Base-by-base conservation (phyloP, 2,329 filamentous ascomycete species). In the Fusarium sp. region DNA sequence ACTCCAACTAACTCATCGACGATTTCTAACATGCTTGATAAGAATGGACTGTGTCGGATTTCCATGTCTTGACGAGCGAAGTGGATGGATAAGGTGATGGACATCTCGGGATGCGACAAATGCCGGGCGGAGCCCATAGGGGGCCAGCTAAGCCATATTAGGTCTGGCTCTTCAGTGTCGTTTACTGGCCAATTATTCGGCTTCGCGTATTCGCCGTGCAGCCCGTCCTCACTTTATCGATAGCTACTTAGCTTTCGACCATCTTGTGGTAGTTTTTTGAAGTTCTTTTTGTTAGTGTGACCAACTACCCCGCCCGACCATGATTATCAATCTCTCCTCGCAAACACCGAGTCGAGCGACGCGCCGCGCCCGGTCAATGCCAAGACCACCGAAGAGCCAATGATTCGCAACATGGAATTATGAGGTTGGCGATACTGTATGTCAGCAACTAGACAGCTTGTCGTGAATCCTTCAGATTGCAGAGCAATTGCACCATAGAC, bases 331-430 rank as follows among this genome's bases (percentile, higher is more conserved):
- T 7, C 4, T 20, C 33, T 9, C 13, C 4, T 36, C 15, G 22
- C 17, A 5, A 31, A 25, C 5, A 5, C 7, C 1, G 7, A 4
- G 4, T 7, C 27, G 7, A 11, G 9, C 11, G 8, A n/a, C 4
- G 1, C 4, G 20, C 31, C 18, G 38, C 22, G 45, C 45, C 50
- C 65, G 64, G 63, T 6, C 4, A 31, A 68, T 68, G 65, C 65
- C 63, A 68, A 68, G 65, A 68, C 33, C 10, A 31, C 65, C 65
- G 65, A 68, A 1, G 9, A 42, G 22, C 61, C 63, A 65, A 58
- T 65, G 1, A n/a, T 17, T 0, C 7, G 14, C 1, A 33, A 4
- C 20, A 10, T 15, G 15, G 31, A 17, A 29, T 18, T 49, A 29
- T 29, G 29, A 25, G 33, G 22, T 29, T 52, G 18, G 11, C 17